phyloP scores from a whole-genome alignment of 352 stramenopile genomes.

The Globisporangium nagaii region DNA sequence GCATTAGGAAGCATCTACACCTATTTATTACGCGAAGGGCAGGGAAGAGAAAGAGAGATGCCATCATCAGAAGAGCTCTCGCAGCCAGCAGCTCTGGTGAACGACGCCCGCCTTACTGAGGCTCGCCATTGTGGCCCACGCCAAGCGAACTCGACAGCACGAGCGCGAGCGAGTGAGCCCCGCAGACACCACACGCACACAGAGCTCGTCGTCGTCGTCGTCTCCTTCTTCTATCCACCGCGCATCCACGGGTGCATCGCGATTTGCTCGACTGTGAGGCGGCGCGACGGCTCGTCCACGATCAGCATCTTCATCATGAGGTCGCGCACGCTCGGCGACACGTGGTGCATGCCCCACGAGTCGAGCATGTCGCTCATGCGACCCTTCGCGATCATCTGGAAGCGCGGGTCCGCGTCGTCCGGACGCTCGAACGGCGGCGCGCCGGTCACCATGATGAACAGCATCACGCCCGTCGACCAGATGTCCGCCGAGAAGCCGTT shows the following conservation, averaged over 20 bases:
- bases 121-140: no score
- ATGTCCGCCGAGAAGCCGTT: slow-evolving; percentile 91
- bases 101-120: no score
- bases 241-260: slow-evolving; percentile 79
- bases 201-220: not conserved
- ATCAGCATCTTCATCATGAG: slow-evolving; percentile 77
- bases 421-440: slow-evolving; percentile 88
- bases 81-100: no score
- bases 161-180: no score
- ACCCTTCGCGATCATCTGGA: slow-evolving; percentile 81
- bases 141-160: no score
- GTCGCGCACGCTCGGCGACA: slow-evolving; percentile 66
- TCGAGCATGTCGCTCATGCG: slow-evolving; percentile 83
- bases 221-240: slow-evolving; percentile 32
- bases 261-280: slow-evolving; percentile 80
- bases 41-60: not conserved
- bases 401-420: slow-evolving; percentile 72
- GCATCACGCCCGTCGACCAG: slow-evolving; percentile 92
- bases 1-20: slow-evolving; percentile 23
- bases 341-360: slow-evolving; percentile 82
- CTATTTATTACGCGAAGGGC: slow-evolving; percentile 21
- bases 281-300: slow-evolving; percentile 67
- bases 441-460: slow-evolving; percentile 94
- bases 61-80: not conserved
- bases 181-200: not conserved